These are phyloP conservation scores for Urtica urens DNA, from an alignment of 306 rosid species.

Conservation along the genomic window DNA sequence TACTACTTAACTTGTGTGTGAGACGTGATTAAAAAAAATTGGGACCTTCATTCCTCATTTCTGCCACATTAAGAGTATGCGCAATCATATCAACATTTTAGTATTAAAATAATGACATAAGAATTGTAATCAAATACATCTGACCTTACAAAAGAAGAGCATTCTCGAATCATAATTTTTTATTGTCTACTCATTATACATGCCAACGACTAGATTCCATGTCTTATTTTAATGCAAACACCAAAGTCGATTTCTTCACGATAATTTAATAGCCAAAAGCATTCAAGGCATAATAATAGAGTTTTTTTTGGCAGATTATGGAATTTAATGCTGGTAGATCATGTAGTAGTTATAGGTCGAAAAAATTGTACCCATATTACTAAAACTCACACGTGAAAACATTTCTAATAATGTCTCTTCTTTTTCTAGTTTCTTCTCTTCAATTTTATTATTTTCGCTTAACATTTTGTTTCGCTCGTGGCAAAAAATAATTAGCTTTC, in stretches of 20 bases:
- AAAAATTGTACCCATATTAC: neutral
- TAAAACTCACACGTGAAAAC: conserved; percentile 6
- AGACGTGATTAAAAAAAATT: no score
- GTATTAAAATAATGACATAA: neutral
- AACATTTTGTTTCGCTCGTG: neutral
- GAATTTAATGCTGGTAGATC: conserved; percentile 3
- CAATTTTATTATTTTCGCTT: neutral
- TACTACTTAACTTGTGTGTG: conserved; percentile 3
- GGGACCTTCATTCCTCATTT: neutral
- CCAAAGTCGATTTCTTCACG: conserved; percentile 1
- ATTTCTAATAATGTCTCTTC: conserved; percentile 4
- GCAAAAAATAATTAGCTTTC: neutral
- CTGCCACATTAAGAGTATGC: conserved; percentile 13
- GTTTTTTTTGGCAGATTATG: neutral
- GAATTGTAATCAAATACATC: neutral
- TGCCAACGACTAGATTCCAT: conserved; percentile 15
- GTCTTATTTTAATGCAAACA: conserved; percentile 7
- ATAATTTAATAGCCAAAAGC: neutral
- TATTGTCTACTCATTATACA: neutral
- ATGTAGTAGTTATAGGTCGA: neutral
- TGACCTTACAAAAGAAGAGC: neutral
- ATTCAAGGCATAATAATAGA: neutral
- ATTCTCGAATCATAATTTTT: neutral
- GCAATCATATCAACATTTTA: neutral
- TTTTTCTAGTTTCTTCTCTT: neutral